Conservation (phyloP, 345 rosid species). For the Heritiera fomes region DNA sequence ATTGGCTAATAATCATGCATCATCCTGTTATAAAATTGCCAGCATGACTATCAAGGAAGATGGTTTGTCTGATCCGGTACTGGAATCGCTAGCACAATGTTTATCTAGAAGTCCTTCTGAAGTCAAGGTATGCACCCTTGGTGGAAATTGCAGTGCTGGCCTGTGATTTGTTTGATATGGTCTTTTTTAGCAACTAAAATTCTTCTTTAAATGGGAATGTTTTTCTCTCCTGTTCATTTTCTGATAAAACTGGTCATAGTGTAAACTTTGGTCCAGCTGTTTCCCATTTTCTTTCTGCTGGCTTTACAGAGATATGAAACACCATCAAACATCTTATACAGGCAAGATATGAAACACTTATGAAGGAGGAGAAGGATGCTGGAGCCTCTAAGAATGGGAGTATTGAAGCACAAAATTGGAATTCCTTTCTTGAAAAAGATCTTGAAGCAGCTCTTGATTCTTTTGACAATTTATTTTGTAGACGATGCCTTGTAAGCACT, state of each 20-base stretch:
- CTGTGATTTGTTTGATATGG: conserved; percentile 15
- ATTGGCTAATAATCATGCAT: conserved; percentile 11
- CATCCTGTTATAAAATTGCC: conserved; percentile 34
- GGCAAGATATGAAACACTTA: conserved; percentile 89
- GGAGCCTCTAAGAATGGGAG: conserved; percentile 48
- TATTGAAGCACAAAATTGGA: conserved; percentile 53
- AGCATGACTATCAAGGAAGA: conserved; percentile 78
- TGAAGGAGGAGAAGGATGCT: conserved; percentile 54
- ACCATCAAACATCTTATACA: conserved; percentile 97
- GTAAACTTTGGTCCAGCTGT: conserved; percentile 82
- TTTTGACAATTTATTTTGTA: conserved; percentile 95
- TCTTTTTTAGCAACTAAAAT: conserved; percentile 12
- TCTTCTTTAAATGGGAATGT: not conserved
- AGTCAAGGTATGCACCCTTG: conserved; percentile 65
- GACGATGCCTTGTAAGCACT: conserved; percentile 88
- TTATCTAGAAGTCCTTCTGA: conserved; percentile 71
- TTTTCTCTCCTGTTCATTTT: conserved; percentile 21
- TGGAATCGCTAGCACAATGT: conserved; percentile 67
- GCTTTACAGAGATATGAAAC: conserved; percentile 95
- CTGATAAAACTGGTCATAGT: conserved; percentile 53
- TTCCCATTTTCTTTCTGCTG: conserved; percentile 74
- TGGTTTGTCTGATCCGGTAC: conserved; percentile 69
- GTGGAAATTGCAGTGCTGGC: not conserved
- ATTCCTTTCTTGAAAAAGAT: conserved; percentile 52
- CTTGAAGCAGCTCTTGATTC: conserved; percentile 56